Evolutionary conservation across 2,329 filamentous ascomycete species (phyloP).

Genomic region (Verticillium nubilum): DNA sequence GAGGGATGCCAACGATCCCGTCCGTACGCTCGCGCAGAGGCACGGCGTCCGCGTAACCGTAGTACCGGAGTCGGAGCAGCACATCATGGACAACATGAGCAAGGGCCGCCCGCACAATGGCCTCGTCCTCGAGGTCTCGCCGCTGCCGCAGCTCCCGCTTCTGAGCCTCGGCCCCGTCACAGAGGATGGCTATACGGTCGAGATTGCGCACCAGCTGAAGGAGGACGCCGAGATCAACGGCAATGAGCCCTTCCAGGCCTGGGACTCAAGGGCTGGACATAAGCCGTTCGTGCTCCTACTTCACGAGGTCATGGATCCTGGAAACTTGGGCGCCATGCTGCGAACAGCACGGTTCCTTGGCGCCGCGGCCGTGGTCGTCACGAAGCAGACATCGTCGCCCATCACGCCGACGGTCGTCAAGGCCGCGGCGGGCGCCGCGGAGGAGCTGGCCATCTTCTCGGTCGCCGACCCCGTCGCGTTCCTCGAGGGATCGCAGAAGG

Average conservation of each 20-base stretch:
- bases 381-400: conserved; percentile 65
- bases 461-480: conserved; percentile 65
- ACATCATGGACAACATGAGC: conserved; percentile 78
- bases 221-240: conserved; percentile 77
- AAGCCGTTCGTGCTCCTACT: conserved; percentile 70
- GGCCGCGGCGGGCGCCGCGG: conserved; percentile 80
- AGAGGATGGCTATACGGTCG: conserved; percentile 51
- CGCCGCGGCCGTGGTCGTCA: conserved; percentile 75
- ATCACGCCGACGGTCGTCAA: conserved; percentile 77
- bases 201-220: conserved; percentile 60
- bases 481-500: conserved; percentile 57
- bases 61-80: conserved; percentile 56
- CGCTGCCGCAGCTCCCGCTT: conserved; percentile 68
- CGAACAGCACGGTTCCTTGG: conserved; percentile 89
- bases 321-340: conserved; percentile 85
- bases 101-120: conserved; percentile 84
- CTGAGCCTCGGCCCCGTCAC: conserved; percentile 47
- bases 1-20: conserved; percentile 41
- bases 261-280: conserved; percentile 31
- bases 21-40: conserved; percentile 41
- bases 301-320: conserved; percentile 76
- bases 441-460: conserved; percentile 69
- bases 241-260: conserved; percentile 42
- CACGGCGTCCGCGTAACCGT: conserved; percentile 49
- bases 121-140: conserved; percentile 79